Evolutionary conservation across 2,329 filamentous ascomycete species (phyloP).

Genomic region (Ceratocystis huliohia): DNA sequence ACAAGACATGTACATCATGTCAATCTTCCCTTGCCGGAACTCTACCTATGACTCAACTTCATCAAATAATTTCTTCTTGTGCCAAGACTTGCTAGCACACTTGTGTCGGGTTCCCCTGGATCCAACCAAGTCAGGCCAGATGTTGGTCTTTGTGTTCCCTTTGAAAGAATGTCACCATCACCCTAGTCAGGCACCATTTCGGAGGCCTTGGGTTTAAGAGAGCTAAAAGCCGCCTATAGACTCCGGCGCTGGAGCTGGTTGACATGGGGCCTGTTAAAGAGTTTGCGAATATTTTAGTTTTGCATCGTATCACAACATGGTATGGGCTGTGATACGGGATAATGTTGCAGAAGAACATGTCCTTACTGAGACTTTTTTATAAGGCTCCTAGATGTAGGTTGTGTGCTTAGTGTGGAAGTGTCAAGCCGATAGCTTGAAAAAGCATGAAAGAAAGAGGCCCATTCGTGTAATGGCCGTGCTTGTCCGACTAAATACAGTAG

Average conservation of each 20-base stretch:
- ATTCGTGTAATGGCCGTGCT: too few relatives aligned
- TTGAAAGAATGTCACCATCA: constrained; percentile 1
- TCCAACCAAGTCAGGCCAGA: neutral
- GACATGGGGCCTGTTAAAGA: neutral
- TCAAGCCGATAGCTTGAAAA: too few relatives aligned
- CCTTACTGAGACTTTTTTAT: too few relatives aligned
- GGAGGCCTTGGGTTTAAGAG: too few relatives aligned
- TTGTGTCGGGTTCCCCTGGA: neutral
- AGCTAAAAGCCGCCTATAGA: too few relatives aligned
- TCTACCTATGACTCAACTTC: neutral
- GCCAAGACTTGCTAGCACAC: neutral
- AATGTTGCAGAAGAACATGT: too few relatives aligned
- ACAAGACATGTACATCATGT: neutral
- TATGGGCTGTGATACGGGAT: too few relatives aligned
- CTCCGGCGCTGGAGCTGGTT: neutral
- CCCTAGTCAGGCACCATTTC: neutral
- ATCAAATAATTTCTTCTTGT: neutral
- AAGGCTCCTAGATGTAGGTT: too few relatives aligned
- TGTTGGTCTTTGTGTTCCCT: constrained; percentile 2
- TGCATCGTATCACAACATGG: neutral
- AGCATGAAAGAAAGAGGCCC: too few relatives aligned
- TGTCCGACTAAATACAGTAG: too few relatives aligned
- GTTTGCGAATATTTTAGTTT: neutral
- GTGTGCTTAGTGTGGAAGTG: too few relatives aligned
- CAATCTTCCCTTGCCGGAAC: too few relatives aligned